phyloP scores from a whole-genome alignment of 495 filamentous ascomycete species.

The Neurospora sp. region DNA sequence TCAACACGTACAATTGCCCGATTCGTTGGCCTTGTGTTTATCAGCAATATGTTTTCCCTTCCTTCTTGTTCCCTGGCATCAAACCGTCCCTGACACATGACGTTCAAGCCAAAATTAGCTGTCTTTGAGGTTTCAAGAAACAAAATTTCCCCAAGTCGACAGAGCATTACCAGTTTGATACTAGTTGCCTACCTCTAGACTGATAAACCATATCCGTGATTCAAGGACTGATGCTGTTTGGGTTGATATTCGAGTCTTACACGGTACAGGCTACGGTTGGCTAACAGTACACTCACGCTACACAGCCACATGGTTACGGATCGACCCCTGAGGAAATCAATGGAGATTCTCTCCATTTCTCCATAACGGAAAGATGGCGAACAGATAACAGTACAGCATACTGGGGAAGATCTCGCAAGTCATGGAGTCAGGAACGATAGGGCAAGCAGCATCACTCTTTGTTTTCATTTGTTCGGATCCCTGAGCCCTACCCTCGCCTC shows the following conservation, averaged over 20 bases:
- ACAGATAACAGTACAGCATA: background rate
- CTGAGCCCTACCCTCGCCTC: background rate
- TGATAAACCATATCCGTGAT: background rate
- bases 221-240: background rate
- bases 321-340: background rate
- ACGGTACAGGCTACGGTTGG: background rate
- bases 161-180: background rate
- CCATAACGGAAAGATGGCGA: background rate
- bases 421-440: background rate
- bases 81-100: background rate
- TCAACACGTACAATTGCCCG: background rate
- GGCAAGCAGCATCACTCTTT: background rate
- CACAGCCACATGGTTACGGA: background rate
- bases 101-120: background rate
- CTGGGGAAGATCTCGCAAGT: background rate
- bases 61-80: background rate
- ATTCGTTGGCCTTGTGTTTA: background rate
- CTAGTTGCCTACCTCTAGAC: background rate
- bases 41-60: background rate
- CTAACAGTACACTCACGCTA: background rate
- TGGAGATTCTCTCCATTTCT: background rate
- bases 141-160: background rate
- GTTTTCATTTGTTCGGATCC: background rate
- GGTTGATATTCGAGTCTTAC: background rate
- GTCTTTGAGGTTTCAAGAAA: background rate